Evolutionary conservation across 345 rosid species (phyloP).

Genomic region (Ceriops decandra): DNA sequence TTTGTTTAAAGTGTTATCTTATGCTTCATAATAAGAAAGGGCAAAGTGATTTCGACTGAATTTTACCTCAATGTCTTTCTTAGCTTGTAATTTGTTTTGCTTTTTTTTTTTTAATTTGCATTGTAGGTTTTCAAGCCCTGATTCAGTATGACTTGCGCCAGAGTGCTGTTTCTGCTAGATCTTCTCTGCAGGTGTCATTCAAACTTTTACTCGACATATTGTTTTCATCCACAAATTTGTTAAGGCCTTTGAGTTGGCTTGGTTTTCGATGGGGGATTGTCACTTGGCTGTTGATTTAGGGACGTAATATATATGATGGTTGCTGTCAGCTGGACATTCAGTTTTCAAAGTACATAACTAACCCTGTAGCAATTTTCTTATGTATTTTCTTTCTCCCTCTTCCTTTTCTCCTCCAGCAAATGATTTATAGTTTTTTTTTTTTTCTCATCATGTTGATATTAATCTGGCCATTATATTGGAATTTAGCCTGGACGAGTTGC

Average conservation of each 20-base stretch:
- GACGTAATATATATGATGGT: constrained; percentile 95
- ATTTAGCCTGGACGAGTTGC: constrained; percentile 89
- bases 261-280: constrained; percentile 7
- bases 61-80: not conserved
- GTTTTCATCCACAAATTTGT: constrained; percentile 3
- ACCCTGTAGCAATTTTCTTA: constrained; percentile 8
- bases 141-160: constrained; percentile 78
- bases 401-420: not conserved
- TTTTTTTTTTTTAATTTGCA: constrained; percentile 14
- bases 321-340: constrained; percentile 99
- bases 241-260: constrained; percentile 8
- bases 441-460: not conserved
- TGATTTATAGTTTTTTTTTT: not conserved
- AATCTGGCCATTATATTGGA: not conserved
- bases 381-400: constrained; percentile 1
- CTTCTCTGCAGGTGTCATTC: constrained; percentile 72
- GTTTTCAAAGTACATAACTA: constrained; percentile 73
- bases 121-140: constrained; percentile 92
- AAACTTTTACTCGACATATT: not conserved
- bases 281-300: constrained; percentile 41
- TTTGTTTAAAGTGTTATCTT: constrained; percentile 7
- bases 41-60: constrained; percentile 11
- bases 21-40: constrained; percentile 1
- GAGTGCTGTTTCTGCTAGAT: constrained; percentile 75
- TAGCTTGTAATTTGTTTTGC: constrained; percentile 8